phyloP scores from a whole-genome alignment of 495 filamentous ascomycete genomes.

The Recurvomyces mirabilis region DNA sequence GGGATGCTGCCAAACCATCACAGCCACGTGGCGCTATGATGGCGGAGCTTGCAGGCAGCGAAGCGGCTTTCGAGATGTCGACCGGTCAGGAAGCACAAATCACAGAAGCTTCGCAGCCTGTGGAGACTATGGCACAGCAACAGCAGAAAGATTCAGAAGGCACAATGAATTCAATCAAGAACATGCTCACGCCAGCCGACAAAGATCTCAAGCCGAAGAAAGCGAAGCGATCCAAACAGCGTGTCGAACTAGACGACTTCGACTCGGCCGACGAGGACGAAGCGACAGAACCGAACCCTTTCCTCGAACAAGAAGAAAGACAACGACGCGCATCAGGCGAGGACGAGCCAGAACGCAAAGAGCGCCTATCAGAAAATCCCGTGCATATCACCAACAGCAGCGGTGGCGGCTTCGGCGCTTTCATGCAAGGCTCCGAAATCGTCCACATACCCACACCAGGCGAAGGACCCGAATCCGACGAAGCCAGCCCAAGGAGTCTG shows the following conservation, averaged over 20 bases:
- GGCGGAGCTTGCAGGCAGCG: constrained; percentile 12
- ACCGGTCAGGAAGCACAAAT: constrained; percentile 3
- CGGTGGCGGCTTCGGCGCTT: background rate
- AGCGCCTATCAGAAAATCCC: constrained; percentile 58
- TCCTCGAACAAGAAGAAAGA: constrained; percentile 25
- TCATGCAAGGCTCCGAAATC: constrained; percentile 20
- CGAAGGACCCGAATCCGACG: constrained; percentile 20
- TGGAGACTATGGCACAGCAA: background rate
- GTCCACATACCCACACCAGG: constrained; percentile 22
- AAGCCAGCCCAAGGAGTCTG: constrained; percentile 9
- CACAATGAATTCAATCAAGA: constrained; percentile 10
- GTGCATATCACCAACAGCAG: constrained; percentile 47
- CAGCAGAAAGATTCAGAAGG: constrained; percentile 3
- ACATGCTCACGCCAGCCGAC: constrained; percentile 7
- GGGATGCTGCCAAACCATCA: constrained; percentile 11
- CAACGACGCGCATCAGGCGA: constrained; percentile 1
- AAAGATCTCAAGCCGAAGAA: constrained; percentile 37
- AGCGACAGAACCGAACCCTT: constrained; percentile 26
- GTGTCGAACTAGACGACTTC: constrained; percentile 38
- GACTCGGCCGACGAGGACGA: constrained; percentile 33
- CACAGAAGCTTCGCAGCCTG: background rate
- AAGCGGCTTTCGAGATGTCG: constrained; percentile 9
- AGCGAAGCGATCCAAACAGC: constrained; percentile 39
- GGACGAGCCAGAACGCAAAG: constrained; percentile 19
- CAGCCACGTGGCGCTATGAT: background rate